Conservation (phyloP, 176 grass and related monocot genomes). For the Neostapfia colusana region DNA sequence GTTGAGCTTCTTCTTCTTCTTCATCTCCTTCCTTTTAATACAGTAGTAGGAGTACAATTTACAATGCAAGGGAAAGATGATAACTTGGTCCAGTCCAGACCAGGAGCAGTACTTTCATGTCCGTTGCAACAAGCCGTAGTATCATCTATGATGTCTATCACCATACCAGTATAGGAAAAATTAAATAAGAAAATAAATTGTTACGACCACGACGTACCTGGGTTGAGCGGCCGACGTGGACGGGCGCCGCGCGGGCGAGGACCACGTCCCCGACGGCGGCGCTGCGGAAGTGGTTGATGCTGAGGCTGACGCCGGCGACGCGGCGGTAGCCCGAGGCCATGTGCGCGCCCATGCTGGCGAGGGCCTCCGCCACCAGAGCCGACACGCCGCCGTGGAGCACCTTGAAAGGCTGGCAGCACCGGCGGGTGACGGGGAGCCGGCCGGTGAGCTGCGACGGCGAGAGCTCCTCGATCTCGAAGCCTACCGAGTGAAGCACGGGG, state of each 20-base stretch:
- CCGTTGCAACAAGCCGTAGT: no score
- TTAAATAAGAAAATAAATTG: no score
- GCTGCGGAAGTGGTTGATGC: slow-evolving; percentile 85
- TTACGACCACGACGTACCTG: no score
- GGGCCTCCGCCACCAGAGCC: slow-evolving; percentile 65
- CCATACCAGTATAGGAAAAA: no score
- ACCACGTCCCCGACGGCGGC: slow-evolving; percentile 62
- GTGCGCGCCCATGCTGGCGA: slow-evolving; percentile 90
- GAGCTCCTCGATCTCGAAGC: slow-evolving; percentile 65
- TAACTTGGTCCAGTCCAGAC: no score
- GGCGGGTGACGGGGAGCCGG: slow-evolving; percentile 44
- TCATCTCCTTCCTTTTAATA: no score
- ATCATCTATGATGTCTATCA: no score
- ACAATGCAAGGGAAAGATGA: no score
- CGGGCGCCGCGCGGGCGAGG: slow-evolving; percentile 52
- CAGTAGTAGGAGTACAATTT: no score
- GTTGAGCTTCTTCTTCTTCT: no score
- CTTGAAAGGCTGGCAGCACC: slow-evolving; percentile 83
- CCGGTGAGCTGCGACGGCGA: slow-evolving; percentile 55
- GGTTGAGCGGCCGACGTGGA: slow-evolving; percentile 59
- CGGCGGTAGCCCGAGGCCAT: slow-evolving; percentile 68
- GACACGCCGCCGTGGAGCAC: slow-evolving; percentile 83
- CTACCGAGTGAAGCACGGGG: slow-evolving; percentile 49
- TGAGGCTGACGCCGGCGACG: slow-evolving; percentile 72
- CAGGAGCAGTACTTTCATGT: no score